phyloP scores from a whole-genome alignment of 1,139 yeast genomes.

The Geotrichum citri-aurantii region DNA sequence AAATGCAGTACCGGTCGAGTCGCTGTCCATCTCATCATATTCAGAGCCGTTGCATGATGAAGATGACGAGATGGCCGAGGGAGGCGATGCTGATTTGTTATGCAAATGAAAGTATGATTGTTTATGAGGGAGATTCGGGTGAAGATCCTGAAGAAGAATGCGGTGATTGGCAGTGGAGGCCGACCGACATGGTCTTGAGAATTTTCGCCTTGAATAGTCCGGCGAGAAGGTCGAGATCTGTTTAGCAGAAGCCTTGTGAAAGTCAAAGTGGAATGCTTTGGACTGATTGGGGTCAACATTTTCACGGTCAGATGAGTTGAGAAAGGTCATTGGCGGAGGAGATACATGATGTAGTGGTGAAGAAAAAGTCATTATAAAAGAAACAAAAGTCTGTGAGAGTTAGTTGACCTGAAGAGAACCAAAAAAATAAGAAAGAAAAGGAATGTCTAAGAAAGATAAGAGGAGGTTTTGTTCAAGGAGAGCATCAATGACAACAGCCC shows the following conservation, averaged over 20 bases:
- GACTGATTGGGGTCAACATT: background rate
- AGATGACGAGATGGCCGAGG: background rate
- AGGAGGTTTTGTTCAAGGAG: background rate
- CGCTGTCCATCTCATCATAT: slow-evolving; percentile 11
- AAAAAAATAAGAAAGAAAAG: background rate
- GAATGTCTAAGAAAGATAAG: background rate
- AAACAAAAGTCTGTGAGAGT: background rate
- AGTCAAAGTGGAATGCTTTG: background rate
- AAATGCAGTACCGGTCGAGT: slow-evolving; percentile 6
- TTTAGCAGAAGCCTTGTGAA: background rate
- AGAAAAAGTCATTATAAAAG: background rate
- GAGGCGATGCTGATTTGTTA: background rate
- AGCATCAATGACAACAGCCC: background rate
- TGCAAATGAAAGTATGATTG: background rate
- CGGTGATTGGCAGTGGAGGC: background rate
- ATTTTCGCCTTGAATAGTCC: background rate
- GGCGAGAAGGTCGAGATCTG: background rate
- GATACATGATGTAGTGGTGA: background rate
- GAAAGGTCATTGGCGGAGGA: background rate
- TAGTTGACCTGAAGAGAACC: background rate
- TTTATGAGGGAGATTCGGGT: background rate
- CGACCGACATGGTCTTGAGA: background rate
- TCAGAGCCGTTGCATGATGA: background rate
- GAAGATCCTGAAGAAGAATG: background rate
- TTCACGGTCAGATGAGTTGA: background rate